These are phyloP conservation scores for Beauveria caledonica DNA, from an alignment of 2,329 filamentous ascomycete genomes.

Conservation along the genomic window DNA sequence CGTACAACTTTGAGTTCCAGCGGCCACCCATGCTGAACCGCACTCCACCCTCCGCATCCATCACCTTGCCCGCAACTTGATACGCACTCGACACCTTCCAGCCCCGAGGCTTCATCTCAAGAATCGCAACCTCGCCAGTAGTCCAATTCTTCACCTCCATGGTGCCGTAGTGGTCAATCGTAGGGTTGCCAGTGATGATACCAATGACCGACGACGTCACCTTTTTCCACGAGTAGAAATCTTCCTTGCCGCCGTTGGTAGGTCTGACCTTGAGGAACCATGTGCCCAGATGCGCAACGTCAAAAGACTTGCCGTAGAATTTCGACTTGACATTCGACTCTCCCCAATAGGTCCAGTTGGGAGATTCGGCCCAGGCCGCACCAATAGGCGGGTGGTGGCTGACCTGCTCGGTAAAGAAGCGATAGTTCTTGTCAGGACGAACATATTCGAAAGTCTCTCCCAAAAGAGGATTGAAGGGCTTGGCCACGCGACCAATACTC, in stretches of 20 bases:
- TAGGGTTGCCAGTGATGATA: conserved; percentile 93
- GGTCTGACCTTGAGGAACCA: conserved; percentile 90
- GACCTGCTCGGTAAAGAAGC: conserved; percentile 97
- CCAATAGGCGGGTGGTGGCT: conserved; percentile 94
- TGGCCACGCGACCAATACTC: conserved; percentile 91
- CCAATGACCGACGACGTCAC: conserved; percentile 95
- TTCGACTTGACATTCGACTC: conserved; percentile 94
- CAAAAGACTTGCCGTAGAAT: conserved; percentile 96
- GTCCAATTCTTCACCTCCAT: conserved; percentile 99
- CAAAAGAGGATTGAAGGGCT: conserved; percentile 93
- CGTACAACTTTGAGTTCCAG: conserved; percentile 97
- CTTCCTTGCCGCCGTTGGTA: conserved; percentile 63
- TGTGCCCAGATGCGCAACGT: conserved; percentile 91
- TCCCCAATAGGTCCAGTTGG: conserved; percentile 95
- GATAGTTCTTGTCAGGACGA: conserved; percentile 91
- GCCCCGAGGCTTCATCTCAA: conserved; percentile 91
- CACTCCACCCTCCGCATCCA: conserved; percentile 70
- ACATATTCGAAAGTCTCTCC: conserved; percentile 97
- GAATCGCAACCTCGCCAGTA: conserved; percentile 78
- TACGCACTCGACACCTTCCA: conserved; percentile 94
- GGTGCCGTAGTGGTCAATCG: conserved; percentile 93
- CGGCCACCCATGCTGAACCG: conserved; percentile 85
- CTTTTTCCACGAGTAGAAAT: conserved; percentile 98
- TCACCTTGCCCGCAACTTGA: conserved; percentile 77
- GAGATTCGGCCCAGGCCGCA: conserved; percentile 84